These are phyloP conservation scores for Penicillium sp. DNA, from an alignment of 2,329 filamentous ascomycete species.

Conservation along the genomic window DNA sequence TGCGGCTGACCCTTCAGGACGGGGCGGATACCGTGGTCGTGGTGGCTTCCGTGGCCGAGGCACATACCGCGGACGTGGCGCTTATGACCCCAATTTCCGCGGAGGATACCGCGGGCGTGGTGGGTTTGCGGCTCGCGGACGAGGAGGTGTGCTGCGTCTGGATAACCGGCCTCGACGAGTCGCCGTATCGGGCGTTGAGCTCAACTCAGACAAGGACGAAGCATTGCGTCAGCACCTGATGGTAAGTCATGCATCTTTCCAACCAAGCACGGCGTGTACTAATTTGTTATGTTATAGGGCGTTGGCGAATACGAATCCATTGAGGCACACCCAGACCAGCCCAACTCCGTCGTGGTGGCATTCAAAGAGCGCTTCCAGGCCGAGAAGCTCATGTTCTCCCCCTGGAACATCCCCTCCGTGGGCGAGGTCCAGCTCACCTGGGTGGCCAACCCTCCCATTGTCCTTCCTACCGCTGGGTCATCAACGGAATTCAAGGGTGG, in stretches of 20 bases:
- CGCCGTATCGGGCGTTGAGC: conserved; percentile 50
- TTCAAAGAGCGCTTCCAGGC: conserved; percentile 54
- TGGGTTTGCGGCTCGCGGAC: conserved; percentile 37
- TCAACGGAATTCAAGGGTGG: conserved; percentile 27
- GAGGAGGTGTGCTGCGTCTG: conserved; percentile 55
- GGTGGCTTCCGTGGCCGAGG: conserved; percentile 41
- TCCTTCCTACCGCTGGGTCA: conserved; percentile 15
- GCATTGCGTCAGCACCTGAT: conserved; percentile 58
- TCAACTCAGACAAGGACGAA: conserved; percentile 54
- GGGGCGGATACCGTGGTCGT: conserved; percentile 38
- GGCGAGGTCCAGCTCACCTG: conserved; percentile 57
- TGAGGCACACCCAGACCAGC: conserved; percentile 41
- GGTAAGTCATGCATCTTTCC: conserved; percentile 31
- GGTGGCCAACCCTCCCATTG: conserved; percentile 46
- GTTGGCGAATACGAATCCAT: conserved; percentile 50
- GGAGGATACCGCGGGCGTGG: conserved; percentile 47
- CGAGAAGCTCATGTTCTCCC: conserved; percentile 54
- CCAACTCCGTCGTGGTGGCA: conserved; percentile 43
- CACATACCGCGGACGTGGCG: conserved; percentile 44
- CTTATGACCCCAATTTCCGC: conserved; percentile 41
- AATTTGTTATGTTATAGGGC: conserved; percentile 33
- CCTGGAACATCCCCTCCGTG: conserved; percentile 51
- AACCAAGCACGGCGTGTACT: not conserved
- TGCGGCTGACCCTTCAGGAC: conserved; percentile 29
- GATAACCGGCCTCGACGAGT: conserved; percentile 60